phyloP scores from a whole-genome alignment of 2,329 filamentous ascomycete genomes.

The Myriosclerotinia duriaeana region DNA sequence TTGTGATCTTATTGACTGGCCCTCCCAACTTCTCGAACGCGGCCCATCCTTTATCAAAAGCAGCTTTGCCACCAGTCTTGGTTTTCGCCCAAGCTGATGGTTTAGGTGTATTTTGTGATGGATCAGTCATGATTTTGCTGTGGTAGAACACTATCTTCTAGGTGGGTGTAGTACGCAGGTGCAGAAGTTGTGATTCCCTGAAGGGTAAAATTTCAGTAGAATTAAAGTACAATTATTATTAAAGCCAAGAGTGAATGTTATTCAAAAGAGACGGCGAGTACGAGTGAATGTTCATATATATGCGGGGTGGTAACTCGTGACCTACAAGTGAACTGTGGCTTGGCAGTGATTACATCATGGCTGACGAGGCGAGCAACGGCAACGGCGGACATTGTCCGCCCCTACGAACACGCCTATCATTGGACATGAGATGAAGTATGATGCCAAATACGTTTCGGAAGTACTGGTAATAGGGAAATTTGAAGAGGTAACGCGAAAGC shows the following conservation, averaged over 20 bases:
- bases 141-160: neutral
- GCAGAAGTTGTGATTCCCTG: neutral
- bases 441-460: neutral
- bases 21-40: constrained; percentile 47
- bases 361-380: constrained; percentile 4
- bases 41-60: constrained; percentile 26
- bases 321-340: constrained; percentile 8
- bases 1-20: constrained; percentile 77
- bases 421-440: neutral
- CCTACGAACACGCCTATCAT: constrained; percentile 9
- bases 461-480: neutral
- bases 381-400: neutral
- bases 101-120: neutral
- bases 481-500: neutral
- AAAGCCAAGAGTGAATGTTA: neutral
- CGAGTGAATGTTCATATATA: constrained; percentile 4
- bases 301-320: neutral
- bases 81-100: constrained; percentile 22
- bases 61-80: constrained; percentile 22
- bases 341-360: constrained; percentile 16
- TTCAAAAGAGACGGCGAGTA: neutral
- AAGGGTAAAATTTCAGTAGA: neutral
- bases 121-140: neutral
- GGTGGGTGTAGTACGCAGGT: neutral
- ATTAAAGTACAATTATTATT: neutral